Evolutionary conservation across 176 grass and related monocot genomes (phyloP), one percentile per base, ranked within the genome.

Genomic region (Oryza nivara): DNA sequence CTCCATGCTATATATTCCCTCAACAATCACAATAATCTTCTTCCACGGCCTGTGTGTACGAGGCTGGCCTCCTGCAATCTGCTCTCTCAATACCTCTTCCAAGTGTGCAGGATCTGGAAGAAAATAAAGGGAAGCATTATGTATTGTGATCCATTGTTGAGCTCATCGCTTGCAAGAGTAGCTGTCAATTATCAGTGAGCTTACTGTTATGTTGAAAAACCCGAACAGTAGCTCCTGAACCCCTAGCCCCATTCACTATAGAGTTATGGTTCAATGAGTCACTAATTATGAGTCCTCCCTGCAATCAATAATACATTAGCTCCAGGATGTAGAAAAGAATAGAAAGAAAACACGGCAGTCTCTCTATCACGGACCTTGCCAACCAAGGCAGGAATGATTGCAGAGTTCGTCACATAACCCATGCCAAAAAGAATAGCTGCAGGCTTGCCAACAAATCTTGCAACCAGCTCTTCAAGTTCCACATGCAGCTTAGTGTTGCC

Each of bases 131-230:
- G 61, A 84, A 70, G 30, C n/a, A 85, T 82, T 68, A 25, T 36
- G 11, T 11, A n/a, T 70, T 76, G 54, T 4, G 63, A 69, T 71
- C 13, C 1, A 20, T 51, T 23, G 25, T 13, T 46, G 71, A 54
- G 20, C 17, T 12, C 51, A 87, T 51, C 6, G 32, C 54, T 80
- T 91, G 41, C 11, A 48, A 84, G 41, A 63, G n/a, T 61, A 9
- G 20, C 58, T 61, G 58, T n/a, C 26, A 70, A 64, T 40, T 80
- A 65, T 28, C 54, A 72, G 7, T 11, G 38, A 83, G 74, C 95
- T 91, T 93, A 97, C 95, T 97, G 87, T 95, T 97, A 84, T 97
- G 90, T 89, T 97, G 95, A 84, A 95, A 95, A 82, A 97, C 92
- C 22, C 73, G 84, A 65, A 97, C 92, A 75, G 92, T 89, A 51